These are phyloP conservation scores for Phyllosticta ampelicida DNA, from an alignment of 2,329 filamentous ascomycete genomes.

Conservation along the genomic window DNA sequence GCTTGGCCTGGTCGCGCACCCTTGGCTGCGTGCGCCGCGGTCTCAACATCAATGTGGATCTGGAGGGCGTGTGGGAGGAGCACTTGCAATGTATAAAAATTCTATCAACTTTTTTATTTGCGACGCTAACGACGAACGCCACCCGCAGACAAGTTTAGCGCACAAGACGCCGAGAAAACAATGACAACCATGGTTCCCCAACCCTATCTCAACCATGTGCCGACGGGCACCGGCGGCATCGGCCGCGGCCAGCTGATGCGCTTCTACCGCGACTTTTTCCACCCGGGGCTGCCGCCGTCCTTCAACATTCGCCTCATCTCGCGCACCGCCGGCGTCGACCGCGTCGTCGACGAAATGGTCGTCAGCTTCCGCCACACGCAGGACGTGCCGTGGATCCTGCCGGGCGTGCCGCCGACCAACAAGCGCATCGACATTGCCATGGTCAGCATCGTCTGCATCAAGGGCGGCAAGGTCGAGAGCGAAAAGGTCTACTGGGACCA, in stretches of 20 bases:
- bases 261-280: constrained; percentile 49
- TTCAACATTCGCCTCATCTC: constrained; percentile 44
- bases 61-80: constrained; percentile 23
- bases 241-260: constrained; percentile 31
- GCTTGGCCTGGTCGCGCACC: constrained; percentile 33
- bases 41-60: constrained; percentile 26
- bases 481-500: constrained; percentile 53
- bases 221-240: constrained; percentile 35
- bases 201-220: constrained; percentile 27
- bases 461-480: constrained; percentile 42
- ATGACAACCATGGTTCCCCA: constrained; percentile 21
- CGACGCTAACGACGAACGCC: neutral
- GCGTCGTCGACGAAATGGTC: constrained; percentile 49
- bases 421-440: constrained; percentile 46
- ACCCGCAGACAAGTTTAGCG: constrained; percentile 10
- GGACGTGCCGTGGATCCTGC: constrained; percentile 48
- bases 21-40: constrained; percentile 26
- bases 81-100: constrained; percentile 19
- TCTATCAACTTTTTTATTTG: neutral
- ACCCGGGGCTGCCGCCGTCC: constrained; percentile 42
- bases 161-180: constrained; percentile 18
- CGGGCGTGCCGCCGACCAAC: constrained; percentile 44
- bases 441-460: constrained; percentile 44
- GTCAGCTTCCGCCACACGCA: constrained; percentile 46
- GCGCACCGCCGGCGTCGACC: constrained; percentile 45